Conservation (phyloP, 768 basidiomycete species). For the Hypsizygus marmoreus region DNA sequence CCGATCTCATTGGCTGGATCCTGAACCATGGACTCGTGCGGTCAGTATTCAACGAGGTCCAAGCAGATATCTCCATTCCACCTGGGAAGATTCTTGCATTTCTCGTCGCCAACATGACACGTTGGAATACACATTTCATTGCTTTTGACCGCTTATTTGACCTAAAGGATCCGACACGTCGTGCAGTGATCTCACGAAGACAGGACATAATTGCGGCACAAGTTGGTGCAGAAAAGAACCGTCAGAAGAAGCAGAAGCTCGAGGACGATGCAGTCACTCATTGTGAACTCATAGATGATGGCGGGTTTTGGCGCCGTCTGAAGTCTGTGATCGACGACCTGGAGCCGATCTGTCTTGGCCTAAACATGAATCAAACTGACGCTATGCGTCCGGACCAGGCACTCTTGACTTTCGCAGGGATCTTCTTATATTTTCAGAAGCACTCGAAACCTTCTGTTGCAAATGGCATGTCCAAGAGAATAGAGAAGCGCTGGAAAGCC, state of each 20-base stretch:
- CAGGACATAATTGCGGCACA: conserved; percentile 25
- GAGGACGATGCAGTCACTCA: conserved; percentile 15
- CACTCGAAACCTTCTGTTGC: conserved; percentile 23
- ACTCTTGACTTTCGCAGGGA: conserved; percentile 25
- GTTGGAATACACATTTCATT: conserved; percentile 29
- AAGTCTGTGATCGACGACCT: conserved; percentile 24
- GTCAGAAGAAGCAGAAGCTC: conserved; percentile 19
- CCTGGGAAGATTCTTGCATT: conserved; percentile 22
- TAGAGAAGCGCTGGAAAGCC: conserved; percentile 32
- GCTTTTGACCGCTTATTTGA: conserved; percentile 21
- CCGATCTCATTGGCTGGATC: conserved; percentile 26
- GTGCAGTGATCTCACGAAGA: conserved; percentile 18
- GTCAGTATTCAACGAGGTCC: conserved; percentile 23
- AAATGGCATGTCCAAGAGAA: conserved; percentile 20
- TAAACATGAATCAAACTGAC: conserved; percentile 26
- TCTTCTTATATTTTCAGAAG: conserved; percentile 26
- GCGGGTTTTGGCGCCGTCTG: conserved; percentile 19
- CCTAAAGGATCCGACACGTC: conserved; percentile 22
- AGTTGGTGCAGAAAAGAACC: conserved; percentile 28
- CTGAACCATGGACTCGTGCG: conserved; percentile 25
- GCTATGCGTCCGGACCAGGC: conserved; percentile 26
- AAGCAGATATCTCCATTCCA: conserved; percentile 16
- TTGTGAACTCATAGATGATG: conserved; percentile 24
- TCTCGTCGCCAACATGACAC: conserved; percentile 28
- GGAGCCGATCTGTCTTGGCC: conserved; percentile 28